These are phyloP conservation scores for Fraxinus paxiana DNA, from an alignment of 305 asterid species.

Conservation along the genomic window DNA sequence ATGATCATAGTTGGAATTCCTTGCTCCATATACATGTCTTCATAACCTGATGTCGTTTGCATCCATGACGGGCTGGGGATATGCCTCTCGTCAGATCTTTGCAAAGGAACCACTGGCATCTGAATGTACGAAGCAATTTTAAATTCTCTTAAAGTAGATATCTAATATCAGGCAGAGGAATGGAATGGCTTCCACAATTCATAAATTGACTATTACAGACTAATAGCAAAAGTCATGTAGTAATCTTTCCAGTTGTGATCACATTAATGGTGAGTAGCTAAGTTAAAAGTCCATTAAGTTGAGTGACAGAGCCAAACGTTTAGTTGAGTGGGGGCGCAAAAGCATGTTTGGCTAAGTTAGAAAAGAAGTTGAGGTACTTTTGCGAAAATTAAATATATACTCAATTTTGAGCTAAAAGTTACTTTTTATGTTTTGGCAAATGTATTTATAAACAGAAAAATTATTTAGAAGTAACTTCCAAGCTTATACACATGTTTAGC, in stretches of 20 bases:
- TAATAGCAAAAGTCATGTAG: background rate
- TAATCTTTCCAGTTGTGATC: background rate
- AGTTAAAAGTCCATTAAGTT: background rate
- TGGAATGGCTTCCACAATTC: background rate
- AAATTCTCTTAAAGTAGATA: background rate
- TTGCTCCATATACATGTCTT: constrained; percentile 38
- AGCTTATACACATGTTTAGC: background rate
- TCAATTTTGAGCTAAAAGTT: background rate
- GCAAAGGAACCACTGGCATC: constrained; percentile 49
- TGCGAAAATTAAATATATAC: background rate
- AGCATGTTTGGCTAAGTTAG: background rate
- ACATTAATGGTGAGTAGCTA: background rate
- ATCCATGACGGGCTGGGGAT: constrained; percentile 43
- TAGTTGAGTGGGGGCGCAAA: background rate
- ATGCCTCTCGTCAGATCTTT: constrained; percentile 44
- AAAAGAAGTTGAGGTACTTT: background rate
- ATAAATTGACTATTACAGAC: background rate
- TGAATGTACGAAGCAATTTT: constrained; percentile 13
- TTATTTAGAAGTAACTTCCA: background rate
- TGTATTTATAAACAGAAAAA: background rate
- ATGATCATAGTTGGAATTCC: constrained; percentile 62
- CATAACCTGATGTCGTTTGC: constrained; percentile 34
- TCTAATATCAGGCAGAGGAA: background rate
- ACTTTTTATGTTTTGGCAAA: background rate
- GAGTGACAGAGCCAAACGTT: background rate